phyloP scores from a whole-genome alignment of 305 asterid species.

The Euphrasia arctica region DNA sequence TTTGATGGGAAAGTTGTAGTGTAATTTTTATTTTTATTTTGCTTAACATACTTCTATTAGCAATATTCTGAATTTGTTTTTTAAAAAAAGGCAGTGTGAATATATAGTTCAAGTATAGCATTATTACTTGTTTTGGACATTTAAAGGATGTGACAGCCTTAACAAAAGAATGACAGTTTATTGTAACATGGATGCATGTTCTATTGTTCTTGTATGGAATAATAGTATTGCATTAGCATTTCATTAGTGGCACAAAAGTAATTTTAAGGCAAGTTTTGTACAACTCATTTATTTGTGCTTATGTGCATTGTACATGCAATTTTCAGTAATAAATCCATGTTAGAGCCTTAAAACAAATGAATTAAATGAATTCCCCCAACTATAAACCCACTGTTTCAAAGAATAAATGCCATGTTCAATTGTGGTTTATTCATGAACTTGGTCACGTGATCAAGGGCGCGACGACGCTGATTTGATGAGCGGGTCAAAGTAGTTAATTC shows the following conservation, averaged over 20 bases:
- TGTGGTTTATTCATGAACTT: too few relatives aligned
- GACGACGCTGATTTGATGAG: too few relatives aligned
- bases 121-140: too few relatives aligned
- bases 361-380: not conserved
- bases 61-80: not conserved
- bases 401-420: conserved; percentile 8
- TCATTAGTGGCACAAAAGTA: conserved; percentile 15
- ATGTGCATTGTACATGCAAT: conserved; percentile 8
- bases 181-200: conserved; percentile 58
- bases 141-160: too few relatives aligned
- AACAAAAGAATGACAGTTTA: conserved; percentile 32
- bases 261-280: conserved; percentile 12
- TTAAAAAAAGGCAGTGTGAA: conserved; percentile 1
- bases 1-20: too few relatives aligned
- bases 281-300: conserved; percentile 13
- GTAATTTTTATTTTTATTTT: too few relatives aligned
- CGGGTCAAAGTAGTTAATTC: too few relatives aligned
- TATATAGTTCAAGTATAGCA: too few relatives aligned
- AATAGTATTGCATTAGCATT: too few relatives aligned
- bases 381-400: not conserved
- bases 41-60: too few relatives aligned
- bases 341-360: not conserved
- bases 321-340: conserved; percentile 12
- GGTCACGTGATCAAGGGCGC: too few relatives aligned
- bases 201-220: conserved; percentile 22